Percentiles rank a stretch among this genome's conserved stretches.
These are phyloP conservation scores for Candida railenensis DNA, from an alignment of 805 yeast species.

Conservation along the genomic window DNA sequence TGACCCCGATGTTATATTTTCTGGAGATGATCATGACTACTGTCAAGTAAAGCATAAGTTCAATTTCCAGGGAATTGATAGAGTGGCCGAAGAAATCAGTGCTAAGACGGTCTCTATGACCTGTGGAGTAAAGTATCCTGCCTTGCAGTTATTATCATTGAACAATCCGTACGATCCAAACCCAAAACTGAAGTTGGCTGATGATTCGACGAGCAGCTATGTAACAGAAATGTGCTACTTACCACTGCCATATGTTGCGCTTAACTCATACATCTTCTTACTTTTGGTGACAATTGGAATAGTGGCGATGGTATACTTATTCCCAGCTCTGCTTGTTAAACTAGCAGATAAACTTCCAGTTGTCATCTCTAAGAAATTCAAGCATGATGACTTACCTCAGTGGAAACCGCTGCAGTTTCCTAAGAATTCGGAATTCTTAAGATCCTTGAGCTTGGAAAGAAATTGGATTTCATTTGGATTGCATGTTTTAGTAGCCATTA, in stretches of 20 bases:
- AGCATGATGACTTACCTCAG: not conserved
- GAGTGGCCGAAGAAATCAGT: conserved; percentile 70
- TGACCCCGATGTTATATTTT: conserved; percentile 67
- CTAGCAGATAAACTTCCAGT: not conserved
- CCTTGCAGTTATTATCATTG: conserved; percentile 77
- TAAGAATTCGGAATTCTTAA: not conserved
- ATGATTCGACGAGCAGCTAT: conserved; percentile 15
- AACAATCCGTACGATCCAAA: conserved; percentile 39
- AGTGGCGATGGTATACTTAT: conserved; percentile 12
- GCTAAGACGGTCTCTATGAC: conserved; percentile 92
- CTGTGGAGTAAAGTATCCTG: conserved; percentile 84
- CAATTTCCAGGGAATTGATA: conserved; percentile 12
- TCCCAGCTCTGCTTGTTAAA: not conserved
- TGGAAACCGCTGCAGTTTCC: not conserved
- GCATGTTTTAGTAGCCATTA: conserved; percentile 1
- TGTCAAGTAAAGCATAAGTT: conserved; percentile 69
- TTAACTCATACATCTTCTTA: conserved; percentile 31
- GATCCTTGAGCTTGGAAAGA: conserved; percentile 3
- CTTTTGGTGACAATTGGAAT: conserved; percentile 13
- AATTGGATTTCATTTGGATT: conserved; percentile 1
- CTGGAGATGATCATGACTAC: conserved; percentile 98
- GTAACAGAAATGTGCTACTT: conserved; percentile 53
- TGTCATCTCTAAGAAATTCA: not conserved
- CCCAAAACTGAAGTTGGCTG: not conserved
- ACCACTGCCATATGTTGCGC: conserved; percentile 52